These are phyloP conservation scores for Fragilaria crotonensis DNA, from an alignment of 108 stramenopile species.

Conservation along the genomic window DNA sequence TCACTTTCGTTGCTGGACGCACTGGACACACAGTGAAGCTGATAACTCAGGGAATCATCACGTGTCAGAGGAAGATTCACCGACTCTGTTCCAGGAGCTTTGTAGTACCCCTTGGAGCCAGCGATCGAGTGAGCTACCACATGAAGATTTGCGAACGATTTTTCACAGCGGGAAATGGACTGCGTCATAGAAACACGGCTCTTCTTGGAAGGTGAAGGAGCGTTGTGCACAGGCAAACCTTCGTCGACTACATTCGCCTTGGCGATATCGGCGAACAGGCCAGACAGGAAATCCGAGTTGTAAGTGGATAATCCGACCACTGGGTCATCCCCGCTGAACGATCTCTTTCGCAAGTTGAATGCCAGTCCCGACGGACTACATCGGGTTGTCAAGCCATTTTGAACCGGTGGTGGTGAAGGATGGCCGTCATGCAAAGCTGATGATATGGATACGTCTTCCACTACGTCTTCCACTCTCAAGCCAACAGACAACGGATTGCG, in stretches of 20 bases:
- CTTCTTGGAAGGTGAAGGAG: slow-evolving; percentile 12
- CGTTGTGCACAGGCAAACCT: not conserved
- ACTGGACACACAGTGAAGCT: slow-evolving; percentile 18
- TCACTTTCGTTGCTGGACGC: slow-evolving; percentile 1
- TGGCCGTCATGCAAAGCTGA: not conserved
- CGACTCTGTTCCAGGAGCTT: not conserved
- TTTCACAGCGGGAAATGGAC: slow-evolving; percentile 1
- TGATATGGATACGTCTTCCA: not conserved
- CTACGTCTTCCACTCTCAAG: not conserved
- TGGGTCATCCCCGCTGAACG: slow-evolving; percentile 3
- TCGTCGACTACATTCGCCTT: slow-evolving; percentile 5
- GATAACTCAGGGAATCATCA: slow-evolving; percentile 15
- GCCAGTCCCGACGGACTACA: too few relatives aligned
- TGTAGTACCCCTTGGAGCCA: too few relatives aligned
- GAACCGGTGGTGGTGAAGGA: not conserved
- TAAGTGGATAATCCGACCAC: slow-evolving; percentile 29
- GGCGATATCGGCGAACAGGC: slow-evolving; percentile 54
- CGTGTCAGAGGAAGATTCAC: not conserved
- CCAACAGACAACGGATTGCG: not conserved
- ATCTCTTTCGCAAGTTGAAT: slow-evolving; percentile 30
- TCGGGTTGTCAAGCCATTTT: too few relatives aligned
- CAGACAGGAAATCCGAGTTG: slow-evolving; percentile 43
- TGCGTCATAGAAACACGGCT: slow-evolving; percentile 3
- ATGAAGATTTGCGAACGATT: slow-evolving; percentile 6
- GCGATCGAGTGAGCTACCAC: not conserved